Conservation (phyloP, 2,329 filamentous ascomycete genomes). For the Fusarium transvaalense region DNA sequence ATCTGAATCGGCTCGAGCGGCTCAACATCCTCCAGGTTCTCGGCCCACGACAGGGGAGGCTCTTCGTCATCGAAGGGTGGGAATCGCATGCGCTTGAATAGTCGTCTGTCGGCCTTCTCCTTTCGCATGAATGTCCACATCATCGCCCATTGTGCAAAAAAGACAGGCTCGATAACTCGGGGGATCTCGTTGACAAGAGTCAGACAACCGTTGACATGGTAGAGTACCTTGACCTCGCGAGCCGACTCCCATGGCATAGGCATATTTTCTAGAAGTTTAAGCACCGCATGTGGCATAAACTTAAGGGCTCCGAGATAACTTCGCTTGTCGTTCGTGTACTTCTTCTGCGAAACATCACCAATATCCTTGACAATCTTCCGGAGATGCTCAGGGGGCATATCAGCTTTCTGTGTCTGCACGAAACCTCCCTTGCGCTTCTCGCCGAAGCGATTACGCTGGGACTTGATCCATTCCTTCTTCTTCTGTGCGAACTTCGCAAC, state of each 20-base stretch:
- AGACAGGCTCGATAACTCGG: constrained; percentile 96
- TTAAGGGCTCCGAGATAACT: constrained; percentile 97
- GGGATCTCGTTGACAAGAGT: constrained; percentile 97
- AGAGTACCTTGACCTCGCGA: constrained; percentile 96
- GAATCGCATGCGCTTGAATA: constrained; percentile 99
- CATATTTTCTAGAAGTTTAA: constrained; percentile 99
- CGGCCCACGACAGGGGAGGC: constrained; percentile 95
- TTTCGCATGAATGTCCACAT: constrained; percentile 99
- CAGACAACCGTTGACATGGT: constrained; percentile 97
- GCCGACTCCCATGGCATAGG: constrained; percentile 99
- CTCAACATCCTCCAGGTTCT: constrained; percentile 98
- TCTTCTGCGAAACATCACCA: constrained; percentile 98
- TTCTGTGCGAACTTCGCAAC: constrained; percentile 97
- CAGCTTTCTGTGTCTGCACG: constrained; percentile 97
- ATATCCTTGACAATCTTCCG: constrained; percentile 99
- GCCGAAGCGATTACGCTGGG: constrained; percentile 90
- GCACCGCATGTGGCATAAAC: constrained; percentile 98
- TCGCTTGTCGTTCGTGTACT: constrained; percentile 98
- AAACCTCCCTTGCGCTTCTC: constrained; percentile 98
- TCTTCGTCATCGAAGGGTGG: constrained; percentile 99
- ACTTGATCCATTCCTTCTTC: constrained; percentile 98
- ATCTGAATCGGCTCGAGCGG: constrained; percentile 98
- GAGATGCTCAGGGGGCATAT: constrained; percentile 98
- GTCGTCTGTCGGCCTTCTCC: constrained; percentile 93
- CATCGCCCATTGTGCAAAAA: constrained; percentile 98